A percentile compares a stretch with the other conserved stretches of the same genome.
Conservation (phyloP, 148 eudicot species). For the Salicornia ramosissima region DNA sequence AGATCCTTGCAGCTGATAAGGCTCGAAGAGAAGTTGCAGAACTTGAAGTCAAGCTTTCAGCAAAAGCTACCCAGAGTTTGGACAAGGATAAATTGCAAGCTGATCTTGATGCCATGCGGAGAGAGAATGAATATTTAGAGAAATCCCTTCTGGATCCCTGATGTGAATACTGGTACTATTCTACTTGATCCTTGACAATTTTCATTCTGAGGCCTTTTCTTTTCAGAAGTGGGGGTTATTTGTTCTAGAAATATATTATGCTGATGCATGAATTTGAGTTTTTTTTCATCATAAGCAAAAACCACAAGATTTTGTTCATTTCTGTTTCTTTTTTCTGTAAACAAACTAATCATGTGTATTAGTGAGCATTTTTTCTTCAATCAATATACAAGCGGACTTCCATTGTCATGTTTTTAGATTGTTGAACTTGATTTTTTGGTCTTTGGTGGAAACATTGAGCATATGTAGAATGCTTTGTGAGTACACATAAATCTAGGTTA, state of each 20-base stretch:
- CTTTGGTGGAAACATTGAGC: not conserved
- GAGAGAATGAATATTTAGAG: conserved; percentile 54
- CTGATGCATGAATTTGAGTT: not conserved
- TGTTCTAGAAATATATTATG: not conserved
- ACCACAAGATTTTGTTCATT: not conserved
- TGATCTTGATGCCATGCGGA: conserved; percentile 63
- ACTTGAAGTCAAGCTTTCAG: conserved; percentile 53
- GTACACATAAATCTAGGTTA: too few relatives aligned
- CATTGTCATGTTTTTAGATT: not conserved
- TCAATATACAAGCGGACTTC: not conserved
- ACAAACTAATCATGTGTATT: not conserved
- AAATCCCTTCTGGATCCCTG: conserved; percentile 21
- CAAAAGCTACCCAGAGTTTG: conserved; percentile 36
- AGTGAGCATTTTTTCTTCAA: not conserved
- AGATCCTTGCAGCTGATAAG: conserved; percentile 49
- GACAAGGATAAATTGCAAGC: conserved; percentile 51
- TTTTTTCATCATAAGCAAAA: not conserved
- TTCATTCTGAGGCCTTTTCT: not conserved
- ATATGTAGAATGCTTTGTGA: too few relatives aligned
- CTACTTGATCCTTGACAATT: not conserved
- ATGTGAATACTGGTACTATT: not conserved
- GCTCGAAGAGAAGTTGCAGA: conserved; percentile 50
- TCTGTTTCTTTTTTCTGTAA: not conserved
- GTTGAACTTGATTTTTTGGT: not conserved
- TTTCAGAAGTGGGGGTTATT: not conserved